Evolutionary conservation across 78 protist species (phyloP).

Genomic region (Chrysochromulina tobinii): DNA sequence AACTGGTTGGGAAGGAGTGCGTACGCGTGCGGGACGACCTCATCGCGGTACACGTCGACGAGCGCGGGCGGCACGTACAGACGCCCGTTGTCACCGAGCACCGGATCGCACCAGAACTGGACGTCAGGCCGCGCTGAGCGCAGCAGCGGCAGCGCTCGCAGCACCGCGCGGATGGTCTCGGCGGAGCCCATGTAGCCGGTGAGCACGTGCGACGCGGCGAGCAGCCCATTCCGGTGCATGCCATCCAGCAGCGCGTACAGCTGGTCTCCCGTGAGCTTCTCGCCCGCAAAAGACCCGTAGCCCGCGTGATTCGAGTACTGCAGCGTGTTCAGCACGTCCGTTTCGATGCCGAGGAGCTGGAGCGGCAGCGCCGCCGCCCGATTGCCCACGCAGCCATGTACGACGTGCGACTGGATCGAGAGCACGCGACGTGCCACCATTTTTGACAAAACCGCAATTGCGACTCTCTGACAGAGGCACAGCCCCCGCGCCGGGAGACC

Average conservation of each 20-base stretch:
- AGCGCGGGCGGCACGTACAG: constrained; percentile 69
- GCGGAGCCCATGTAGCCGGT: constrained; percentile 76
- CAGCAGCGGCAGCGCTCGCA: constrained; percentile 28
- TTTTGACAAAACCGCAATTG: no score
- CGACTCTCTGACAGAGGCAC: no score
- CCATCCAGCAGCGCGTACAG: constrained; percentile 63
- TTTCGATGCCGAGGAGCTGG: constrained; percentile 78
- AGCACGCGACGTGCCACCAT: constrained; percentile 28
- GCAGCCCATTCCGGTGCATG: constrained; percentile 48
- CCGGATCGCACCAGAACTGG: constrained; percentile 66
- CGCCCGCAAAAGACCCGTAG: constrained; percentile 52
- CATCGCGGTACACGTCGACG: not conserved
- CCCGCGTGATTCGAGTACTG: not conserved
- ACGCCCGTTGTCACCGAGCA: constrained; percentile 78
- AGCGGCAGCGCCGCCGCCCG: constrained; percentile 53
- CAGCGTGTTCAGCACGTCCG: constrained; percentile 45
- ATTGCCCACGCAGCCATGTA: constrained; percentile 66
- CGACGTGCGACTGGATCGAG: constrained; percentile 60
- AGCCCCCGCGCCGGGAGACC: no score
- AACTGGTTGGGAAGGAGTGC: constrained; percentile 79
- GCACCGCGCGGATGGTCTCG: constrained; percentile 48
- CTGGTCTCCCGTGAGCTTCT: constrained; percentile 56
- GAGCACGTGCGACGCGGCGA: constrained; percentile 44
- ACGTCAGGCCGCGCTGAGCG: constrained; percentile 52
- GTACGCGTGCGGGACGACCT: constrained; percentile 48